A percentile compares a stretch with the other conserved stretches of the same genome.
Conservation (phyloP, 176 grass and related monocot species). For the Raddia guianensis region DNA sequence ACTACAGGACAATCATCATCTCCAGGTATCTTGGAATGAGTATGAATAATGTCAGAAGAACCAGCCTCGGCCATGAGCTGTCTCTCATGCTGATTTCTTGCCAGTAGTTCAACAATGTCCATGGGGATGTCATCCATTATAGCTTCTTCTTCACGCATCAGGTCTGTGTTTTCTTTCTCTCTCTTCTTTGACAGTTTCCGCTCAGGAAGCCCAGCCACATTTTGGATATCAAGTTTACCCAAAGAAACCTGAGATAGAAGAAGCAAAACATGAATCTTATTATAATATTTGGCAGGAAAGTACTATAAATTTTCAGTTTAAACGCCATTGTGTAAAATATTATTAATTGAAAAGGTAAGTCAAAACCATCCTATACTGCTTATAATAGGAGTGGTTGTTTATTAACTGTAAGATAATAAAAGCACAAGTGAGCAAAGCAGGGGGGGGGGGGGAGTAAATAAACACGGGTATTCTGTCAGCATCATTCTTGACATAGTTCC, state of each 20-base stretch:
- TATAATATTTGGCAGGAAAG: conserved; percentile 13
- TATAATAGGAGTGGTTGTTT: not conserved
- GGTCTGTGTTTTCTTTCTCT: conserved; percentile 42
- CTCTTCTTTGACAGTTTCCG: conserved; percentile 42
- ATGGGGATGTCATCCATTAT: conserved; percentile 76
- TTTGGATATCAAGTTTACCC: conserved; percentile 38
- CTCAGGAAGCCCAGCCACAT: conserved; percentile 8
- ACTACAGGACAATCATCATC: conserved; percentile 43
- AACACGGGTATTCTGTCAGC: not conserved
- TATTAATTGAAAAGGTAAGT: not conserved
- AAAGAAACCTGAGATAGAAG: conserved; percentile 45
- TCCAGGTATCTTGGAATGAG: conserved; percentile 5
- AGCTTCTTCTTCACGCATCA: conserved; percentile 32
- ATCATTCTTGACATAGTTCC: conserved; percentile 20
- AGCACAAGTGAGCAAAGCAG: not conserved
- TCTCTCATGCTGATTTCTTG: conserved; percentile 61
- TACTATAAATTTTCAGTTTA: not conserved
- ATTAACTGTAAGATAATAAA: conserved; percentile 25
- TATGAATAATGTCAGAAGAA: conserved; percentile 23
- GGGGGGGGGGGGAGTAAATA: not conserved
- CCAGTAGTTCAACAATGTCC: conserved; percentile 89
- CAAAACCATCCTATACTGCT: not conserved
- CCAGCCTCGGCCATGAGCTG: conserved; percentile 36
- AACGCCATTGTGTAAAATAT: conserved; percentile 8
- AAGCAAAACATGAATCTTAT: conserved; percentile 35